These are phyloP conservation scores for Sporothrix brunneoviolacea DNA, from an alignment of 2,329 filamentous ascomycete genomes.

Conservation along the genomic window DNA sequence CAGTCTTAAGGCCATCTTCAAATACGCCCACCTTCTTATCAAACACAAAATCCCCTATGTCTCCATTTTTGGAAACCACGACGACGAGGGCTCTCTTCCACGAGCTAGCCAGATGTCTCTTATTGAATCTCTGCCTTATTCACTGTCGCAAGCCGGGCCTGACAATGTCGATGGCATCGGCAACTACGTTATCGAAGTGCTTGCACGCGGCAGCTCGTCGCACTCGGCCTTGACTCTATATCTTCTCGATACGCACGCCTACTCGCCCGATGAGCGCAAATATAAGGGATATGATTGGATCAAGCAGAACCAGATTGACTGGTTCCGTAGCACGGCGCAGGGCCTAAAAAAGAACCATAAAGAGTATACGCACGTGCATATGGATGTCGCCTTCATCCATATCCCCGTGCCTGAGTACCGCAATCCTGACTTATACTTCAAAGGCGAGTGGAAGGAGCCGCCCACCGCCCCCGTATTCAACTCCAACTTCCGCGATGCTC, in stretches of 20 bases:
- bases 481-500: constrained; percentile 82
- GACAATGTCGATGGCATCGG: constrained; percentile 81
- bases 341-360: constrained; percentile 69
- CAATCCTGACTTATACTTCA: constrained; percentile 48
- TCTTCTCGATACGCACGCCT: constrained; percentile 85
- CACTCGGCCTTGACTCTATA: constrained; percentile 95
- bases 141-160: constrained; percentile 76
- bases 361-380: constrained; percentile 84
- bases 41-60: constrained; percentile 85
- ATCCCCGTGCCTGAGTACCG: constrained; percentile 90
- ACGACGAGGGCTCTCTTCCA: constrained; percentile 79
- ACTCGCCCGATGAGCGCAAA: constrained; percentile 80
- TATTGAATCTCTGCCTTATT: constrained; percentile 81
- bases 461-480: constrained; percentile 88
- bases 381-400: constrained; percentile 96
- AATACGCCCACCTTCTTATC: constrained; percentile 77
- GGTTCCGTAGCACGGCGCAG: constrained; percentile 78
- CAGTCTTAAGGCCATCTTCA: constrained; percentile 63
- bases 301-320: constrained; percentile 87
- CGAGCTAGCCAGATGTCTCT: constrained; percentile 77
- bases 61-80: constrained; percentile 94
- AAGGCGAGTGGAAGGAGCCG: constrained; percentile 72
- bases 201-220: constrained; percentile 68
- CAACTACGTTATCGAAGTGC: constrained; percentile 89
- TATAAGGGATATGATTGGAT: constrained; percentile 97